Percentiles rank a stretch among this genome's conserved stretches.
Evolutionary conservation across 805 yeast species (phyloP).

Genomic region (Vanderwaltozyma polyspora): DNA sequence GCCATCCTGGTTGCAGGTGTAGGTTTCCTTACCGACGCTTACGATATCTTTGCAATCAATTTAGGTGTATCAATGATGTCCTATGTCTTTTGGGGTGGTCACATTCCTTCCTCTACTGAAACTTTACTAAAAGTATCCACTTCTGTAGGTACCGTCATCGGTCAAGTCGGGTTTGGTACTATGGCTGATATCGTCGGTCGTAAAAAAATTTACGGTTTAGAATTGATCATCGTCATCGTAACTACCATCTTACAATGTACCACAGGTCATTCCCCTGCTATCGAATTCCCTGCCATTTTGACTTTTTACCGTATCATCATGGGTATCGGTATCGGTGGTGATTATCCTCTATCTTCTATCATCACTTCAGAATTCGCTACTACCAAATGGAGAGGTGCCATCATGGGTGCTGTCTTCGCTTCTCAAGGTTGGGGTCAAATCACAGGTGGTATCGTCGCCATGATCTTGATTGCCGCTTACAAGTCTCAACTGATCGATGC

Average conservation of each 20-base stretch:
- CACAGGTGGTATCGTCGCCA: constrained; percentile 73
- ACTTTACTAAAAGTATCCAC: constrained; percentile 80
- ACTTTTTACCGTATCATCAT: constrained; percentile 69
- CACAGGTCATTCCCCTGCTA: constrained; percentile 59
- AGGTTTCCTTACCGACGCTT: constrained; percentile 87
- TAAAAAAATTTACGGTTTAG: constrained; percentile 78
- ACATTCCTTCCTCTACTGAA: constrained; percentile 56
- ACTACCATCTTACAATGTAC: constrained; percentile 73
- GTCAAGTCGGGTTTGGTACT: constrained; percentile 77
- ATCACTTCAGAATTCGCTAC: constrained; percentile 88
- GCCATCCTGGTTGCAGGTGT: constrained; percentile 84
- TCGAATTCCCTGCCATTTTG: constrained; percentile 63
- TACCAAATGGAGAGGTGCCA: constrained; percentile 96
- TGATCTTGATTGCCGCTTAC: constrained; percentile 67
- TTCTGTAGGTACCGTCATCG: constrained; percentile 88
- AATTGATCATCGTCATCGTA: constrained; percentile 71
- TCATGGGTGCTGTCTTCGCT: constrained; percentile 92
- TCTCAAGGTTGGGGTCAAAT: constrained; percentile 97
- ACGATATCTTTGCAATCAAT: constrained; percentile 85
- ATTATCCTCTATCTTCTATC: constrained; percentile 84
- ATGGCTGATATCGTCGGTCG: constrained; percentile 77
- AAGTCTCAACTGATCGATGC: constrained; percentile 48
- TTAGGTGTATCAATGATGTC: constrained; percentile 70
- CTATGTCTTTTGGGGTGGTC: constrained; percentile 59
- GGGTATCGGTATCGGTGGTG: constrained; percentile 98